These are phyloP conservation scores for Apiosordaria backusii DNA, from an alignment of 495 filamentous ascomycete species.

Conservation along the genomic window DNA sequence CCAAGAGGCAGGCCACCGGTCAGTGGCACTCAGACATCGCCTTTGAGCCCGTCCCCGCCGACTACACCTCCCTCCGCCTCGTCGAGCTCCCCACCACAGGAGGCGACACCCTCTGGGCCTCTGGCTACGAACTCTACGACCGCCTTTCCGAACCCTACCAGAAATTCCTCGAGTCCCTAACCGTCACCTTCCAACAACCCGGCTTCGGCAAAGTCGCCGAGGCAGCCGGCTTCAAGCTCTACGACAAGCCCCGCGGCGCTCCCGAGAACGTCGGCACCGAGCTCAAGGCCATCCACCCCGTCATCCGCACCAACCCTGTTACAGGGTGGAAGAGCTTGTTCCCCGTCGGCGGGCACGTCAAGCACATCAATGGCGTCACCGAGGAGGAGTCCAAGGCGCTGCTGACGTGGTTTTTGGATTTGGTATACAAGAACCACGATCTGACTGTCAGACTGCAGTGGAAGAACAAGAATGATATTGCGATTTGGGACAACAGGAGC, in stretches of 20 bases:
- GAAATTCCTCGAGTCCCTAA: conserved; percentile 63
- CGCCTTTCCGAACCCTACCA: conserved; percentile 62
- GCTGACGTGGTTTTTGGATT: conserved; percentile 54
- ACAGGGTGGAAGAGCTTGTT: conserved; percentile 76
- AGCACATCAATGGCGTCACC: conserved; percentile 62
- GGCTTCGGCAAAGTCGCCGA: conserved; percentile 54
- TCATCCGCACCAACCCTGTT: conserved; percentile 73
- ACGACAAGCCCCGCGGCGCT: conserved; percentile 54
- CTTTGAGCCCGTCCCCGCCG: conserved; percentile 61
- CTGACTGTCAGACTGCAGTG: conserved; percentile 66
- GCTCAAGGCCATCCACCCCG: conserved; percentile 60
- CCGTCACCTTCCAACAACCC: conserved; percentile 60
- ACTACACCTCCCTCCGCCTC: conserved; percentile 60
- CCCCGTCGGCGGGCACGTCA: conserved; percentile 58
- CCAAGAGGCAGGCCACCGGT: conserved; percentile 37
- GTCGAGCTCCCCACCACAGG: conserved; percentile 60
- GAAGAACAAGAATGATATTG: conserved; percentile 58
- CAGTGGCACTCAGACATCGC: conserved; percentile 65
- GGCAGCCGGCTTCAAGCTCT: conserved; percentile 52
- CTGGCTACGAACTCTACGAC: conserved; percentile 73
- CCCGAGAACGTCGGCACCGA: conserved; percentile 62
- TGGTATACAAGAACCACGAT: conserved; percentile 71
- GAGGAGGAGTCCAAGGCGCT: conserved; percentile 58
- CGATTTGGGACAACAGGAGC: conserved; percentile 75
- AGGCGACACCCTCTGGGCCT: conserved; percentile 61